Percentiles rank a stretch among this genome's conserved stretches.
These are phyloP conservation scores for Themeda triandra DNA, from an alignment of 176 grass and related monocot species.

Conservation along the genomic window DNA sequence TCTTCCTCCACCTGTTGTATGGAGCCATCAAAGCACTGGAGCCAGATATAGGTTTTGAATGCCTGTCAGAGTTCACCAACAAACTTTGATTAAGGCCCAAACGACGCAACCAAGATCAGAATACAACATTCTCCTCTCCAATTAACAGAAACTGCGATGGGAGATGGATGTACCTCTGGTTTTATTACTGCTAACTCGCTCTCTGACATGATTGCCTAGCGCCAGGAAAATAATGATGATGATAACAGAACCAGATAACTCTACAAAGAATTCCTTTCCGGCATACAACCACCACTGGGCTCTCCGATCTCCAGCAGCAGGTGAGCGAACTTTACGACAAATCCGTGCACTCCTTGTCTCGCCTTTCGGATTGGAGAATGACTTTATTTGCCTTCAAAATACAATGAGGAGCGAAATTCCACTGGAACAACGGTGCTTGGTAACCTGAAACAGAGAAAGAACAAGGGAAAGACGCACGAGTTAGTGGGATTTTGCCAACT, in stretches of 20 bases:
- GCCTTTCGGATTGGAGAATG: neutral
- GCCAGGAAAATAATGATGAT: constrained; percentile 34
- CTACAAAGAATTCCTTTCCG: constrained; percentile 17
- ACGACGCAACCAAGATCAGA: neutral
- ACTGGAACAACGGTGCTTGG: neutral
- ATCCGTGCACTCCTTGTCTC: neutral
- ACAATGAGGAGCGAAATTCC: neutral
- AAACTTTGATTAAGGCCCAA: neutral
- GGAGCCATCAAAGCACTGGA: constrained; percentile 95
- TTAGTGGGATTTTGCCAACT: neutral
- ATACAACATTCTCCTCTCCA: neutral
- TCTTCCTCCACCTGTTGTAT: constrained; percentile 99
- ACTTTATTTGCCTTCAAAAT: neutral
- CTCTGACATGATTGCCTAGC: constrained; percentile 65
- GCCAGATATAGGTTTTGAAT: constrained; percentile 96
- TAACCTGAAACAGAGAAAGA: constrained; percentile 17
- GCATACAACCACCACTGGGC: neutral
- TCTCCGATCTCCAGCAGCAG: neutral
- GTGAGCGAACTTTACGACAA: constrained; percentile 14
- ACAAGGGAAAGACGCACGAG: neutral
- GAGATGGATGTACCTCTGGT: constrained; percentile 62
- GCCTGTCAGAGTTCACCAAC: constrained; percentile 44
- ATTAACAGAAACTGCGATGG: neutral
- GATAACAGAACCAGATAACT: neutral
- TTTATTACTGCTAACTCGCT: constrained; percentile 79